Evolutionary conservation across 441 rosid genomes (phyloP).

Genomic region (Adansonia rubrostipa): DNA sequence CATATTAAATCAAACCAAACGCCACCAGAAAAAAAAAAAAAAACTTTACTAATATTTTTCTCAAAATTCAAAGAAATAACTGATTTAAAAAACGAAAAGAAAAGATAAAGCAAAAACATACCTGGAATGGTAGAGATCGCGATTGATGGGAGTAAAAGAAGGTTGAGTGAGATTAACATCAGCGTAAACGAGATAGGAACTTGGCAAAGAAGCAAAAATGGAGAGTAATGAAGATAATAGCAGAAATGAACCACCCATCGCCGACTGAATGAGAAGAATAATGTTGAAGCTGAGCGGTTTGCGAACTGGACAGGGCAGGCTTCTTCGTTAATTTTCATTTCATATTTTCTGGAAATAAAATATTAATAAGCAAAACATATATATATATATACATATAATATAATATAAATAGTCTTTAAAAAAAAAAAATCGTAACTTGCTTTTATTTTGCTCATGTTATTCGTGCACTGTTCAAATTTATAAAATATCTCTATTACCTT

Average conservation of each 20-base stretch:
- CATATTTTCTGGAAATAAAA: constrained; percentile 10
- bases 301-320: not conserved
- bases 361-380: not conserved
- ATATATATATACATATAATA: not conserved
- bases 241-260: constrained; percentile 32
- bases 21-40: not conserved
- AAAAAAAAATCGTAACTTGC: too few species aligned
- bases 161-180: constrained; percentile 33
- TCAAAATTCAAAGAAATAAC: not conserved
- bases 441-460: too few species aligned
- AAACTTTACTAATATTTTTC: not conserved
- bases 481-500: too few species aligned
- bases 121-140: constrained; percentile 98
- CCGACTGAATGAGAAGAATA: constrained; percentile 10
- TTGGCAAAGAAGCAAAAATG: constrained; percentile 32
- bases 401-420: too few species aligned
- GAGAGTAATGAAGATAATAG: constrained; percentile 23
- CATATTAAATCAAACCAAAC: not conserved
- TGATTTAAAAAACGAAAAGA: not conserved
- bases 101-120: constrained; percentile 6
- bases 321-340: constrained; percentile 4
- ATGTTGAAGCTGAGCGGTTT: not conserved
- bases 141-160: constrained; percentile 73
- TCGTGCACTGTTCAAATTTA: too few species aligned
- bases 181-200: constrained; percentile 34